Base-by-base conservation (phyloP, 805 yeast genomes). In the Saccharomycopsis microspora region DNA sequence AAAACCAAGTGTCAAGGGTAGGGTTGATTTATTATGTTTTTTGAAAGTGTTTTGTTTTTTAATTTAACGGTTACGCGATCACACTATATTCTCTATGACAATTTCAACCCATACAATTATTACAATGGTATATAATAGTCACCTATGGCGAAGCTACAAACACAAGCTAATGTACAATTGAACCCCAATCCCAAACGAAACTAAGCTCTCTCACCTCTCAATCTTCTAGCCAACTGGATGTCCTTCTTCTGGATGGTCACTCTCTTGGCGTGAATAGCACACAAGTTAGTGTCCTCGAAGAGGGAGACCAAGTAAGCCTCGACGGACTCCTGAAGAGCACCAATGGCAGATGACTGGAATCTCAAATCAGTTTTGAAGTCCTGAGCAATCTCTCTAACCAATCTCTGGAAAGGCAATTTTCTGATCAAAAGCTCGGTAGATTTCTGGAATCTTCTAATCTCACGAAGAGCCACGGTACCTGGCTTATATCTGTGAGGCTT, bases 181-280 rank as follows among this genome's bases (percentile, higher is more conserved):
- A 10, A 43, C 19, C 1, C 8, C 10, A 34, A 34, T 8, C n/a
- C n/a, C 8, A 42, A 43, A 11, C 9, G 8, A 11, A 44, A 39
- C 65, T 79, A 85, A 58, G 90, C 78, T 82, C 93, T 82, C 75
- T 85, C 95, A 69, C 97, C 97, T 74, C 97, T 82, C 68, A 90
- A 80, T 76, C 97, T 85, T 76, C 97, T 85, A 59, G 97, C 98
- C 66, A 90, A 78, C 67, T 89, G 96, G 68, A 90, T 86, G 70
- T 90, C 98, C 75, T 89, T 89, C 86, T 88, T 89, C 78, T 87
- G 96, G 65, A 90, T 87, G 57, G 98, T 90, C 60, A 90, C 97
- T 74, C 98, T 84, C 82, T 93, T 90, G 63, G 97, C 98, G 72
- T 90, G 98, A 59, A 88, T 86, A 56, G 97, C 97, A 75, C 97